Conservation (phyloP, 495 filamentous ascomycete genomes). For the Penicillium paxilli region DNA sequence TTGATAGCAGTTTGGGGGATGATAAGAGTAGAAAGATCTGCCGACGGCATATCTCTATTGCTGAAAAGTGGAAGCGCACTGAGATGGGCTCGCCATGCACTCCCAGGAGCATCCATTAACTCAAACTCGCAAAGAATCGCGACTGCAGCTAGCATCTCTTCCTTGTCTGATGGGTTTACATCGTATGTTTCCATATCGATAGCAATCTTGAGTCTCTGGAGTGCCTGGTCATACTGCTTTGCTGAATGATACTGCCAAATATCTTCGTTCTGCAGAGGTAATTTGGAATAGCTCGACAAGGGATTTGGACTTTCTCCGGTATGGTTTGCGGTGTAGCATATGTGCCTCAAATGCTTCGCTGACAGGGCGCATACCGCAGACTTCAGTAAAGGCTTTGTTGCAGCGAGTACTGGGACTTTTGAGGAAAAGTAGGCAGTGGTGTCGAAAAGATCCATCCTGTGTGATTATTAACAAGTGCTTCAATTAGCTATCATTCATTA, state of each 20-base stretch:
- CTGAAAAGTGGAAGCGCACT: conserved; percentile 18
- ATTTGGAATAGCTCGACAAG: not conserved
- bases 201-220: conserved; percentile 16
- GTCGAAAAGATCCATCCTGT: conserved; percentile 26
- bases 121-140: conserved; percentile 24
- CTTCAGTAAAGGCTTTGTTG: conserved; percentile 12
- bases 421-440: conserved; percentile 20
- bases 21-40: conserved; percentile 5
- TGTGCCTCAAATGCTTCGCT: conserved; percentile 16
- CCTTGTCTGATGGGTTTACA: conserved; percentile 7
- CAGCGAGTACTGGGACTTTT: conserved; percentile 19
- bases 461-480: not conserved
- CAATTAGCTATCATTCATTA: not conserved
- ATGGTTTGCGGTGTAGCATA: conserved; percentile 1
- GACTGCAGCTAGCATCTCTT: conserved; percentile 26
- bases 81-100: conserved; percentile 22
- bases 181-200: conserved; percentile 7
- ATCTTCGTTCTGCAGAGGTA: conserved; percentile 9
- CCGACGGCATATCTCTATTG: too few relatives aligned
- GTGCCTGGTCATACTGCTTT: conserved; percentile 20
- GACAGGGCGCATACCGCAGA: conserved; percentile 22
- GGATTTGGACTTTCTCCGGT: not conserved
- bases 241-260: conserved; percentile 23
- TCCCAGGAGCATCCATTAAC: conserved; percentile 24
- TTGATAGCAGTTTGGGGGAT: conserved; percentile 15